phyloP scores from a whole-genome alignment of 106 monocot species.

The Dendrobium huoshanense region DNA sequence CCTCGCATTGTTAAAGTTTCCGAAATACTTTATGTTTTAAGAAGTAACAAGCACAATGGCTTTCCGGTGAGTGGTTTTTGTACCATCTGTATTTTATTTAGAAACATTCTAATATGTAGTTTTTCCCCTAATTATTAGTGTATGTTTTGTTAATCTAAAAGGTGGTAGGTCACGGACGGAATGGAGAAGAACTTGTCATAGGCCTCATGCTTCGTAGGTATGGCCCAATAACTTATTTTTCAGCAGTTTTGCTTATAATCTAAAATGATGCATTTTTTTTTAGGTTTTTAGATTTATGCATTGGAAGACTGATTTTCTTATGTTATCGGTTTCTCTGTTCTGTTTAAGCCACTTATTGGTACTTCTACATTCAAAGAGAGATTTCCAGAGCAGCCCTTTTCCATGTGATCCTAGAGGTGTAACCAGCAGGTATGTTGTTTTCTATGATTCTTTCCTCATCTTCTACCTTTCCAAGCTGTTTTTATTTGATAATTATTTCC shows the following conservation, averaged over 20 bases:
- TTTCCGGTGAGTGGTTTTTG: slow-evolving; percentile 66
- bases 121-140: not conserved
- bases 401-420: slow-evolving; percentile 67
- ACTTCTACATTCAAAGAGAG: slow-evolving; percentile 84
- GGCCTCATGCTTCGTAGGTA: slow-evolving; percentile 95
- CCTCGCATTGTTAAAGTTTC: slow-evolving; percentile 76
- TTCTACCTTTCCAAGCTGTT: slow-evolving; percentile 3
- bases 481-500: not conserved
- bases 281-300: not conserved
- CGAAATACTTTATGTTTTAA: slow-evolving; percentile 66
- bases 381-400: slow-evolving; percentile 83
- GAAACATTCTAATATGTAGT: not conserved
- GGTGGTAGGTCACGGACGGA: slow-evolving; percentile 69
- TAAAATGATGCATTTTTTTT: not conserved
- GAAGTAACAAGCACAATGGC: slow-evolving; percentile 86
- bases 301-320: slow-evolving; percentile 12
- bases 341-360: slow-evolving; percentile 75
- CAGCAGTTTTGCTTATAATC: not conserved
- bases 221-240: not conserved
- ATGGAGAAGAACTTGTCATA: slow-evolving; percentile 72
- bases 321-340: slow-evolving; percentile 2
- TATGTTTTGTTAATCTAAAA: slow-evolving; percentile 33
- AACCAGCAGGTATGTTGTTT: slow-evolving; percentile 47
- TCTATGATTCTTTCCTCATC: not conserved
- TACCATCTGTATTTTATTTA: not conserved